Percentiles rank a stretch among this genome's conserved stretches.
Evolutionary conservation across 2,329 filamentous ascomycete genomes (phyloP).

Genomic region (Trichocomaceae sp.): DNA sequence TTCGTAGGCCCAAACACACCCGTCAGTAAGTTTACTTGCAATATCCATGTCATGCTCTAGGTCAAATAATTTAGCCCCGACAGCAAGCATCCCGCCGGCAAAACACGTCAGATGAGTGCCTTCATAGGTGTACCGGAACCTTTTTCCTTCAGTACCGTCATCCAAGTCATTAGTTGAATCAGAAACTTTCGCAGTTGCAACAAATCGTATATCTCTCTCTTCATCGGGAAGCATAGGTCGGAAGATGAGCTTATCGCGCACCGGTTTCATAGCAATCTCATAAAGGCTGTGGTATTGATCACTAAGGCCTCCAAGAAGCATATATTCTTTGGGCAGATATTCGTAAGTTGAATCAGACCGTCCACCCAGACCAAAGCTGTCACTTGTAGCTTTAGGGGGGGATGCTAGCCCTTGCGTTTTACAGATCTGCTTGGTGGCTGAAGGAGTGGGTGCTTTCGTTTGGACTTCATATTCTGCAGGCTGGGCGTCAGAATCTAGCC

Average conservation of each 20-base stretch:
- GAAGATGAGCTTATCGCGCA: slow-evolving; percentile 38
- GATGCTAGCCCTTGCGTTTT: slow-evolving; percentile 34
- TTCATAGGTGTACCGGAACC: slow-evolving; percentile 42
- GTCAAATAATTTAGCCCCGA: slow-evolving; percentile 53
- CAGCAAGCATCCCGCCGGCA: slow-evolving; percentile 56
- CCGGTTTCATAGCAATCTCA: slow-evolving; percentile 33
- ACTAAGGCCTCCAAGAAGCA: slow-evolving; percentile 40
- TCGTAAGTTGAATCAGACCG: slow-evolving; percentile 46
- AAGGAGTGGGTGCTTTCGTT: slow-evolving; percentile 8
- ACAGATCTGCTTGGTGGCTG: slow-evolving; percentile 24
- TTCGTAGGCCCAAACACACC: slow-evolving; percentile 59
- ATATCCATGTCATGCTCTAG: slow-evolving; percentile 50
- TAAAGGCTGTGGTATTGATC: slow-evolving; percentile 42
- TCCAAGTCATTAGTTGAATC: slow-evolving; percentile 14
- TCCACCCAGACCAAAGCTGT: slow-evolving; percentile 40
- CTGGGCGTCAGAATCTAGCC: slow-evolving; percentile 22
- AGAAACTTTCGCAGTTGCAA: slow-evolving; percentile 26
- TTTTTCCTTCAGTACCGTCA: slow-evolving; percentile 14
- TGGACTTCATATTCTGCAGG: slow-evolving; percentile 21
- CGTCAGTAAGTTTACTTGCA: slow-evolving; percentile 52
- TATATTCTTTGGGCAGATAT: slow-evolving; percentile 46
- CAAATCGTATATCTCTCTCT: slow-evolving; percentile 36
- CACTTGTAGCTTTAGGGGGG: slow-evolving; percentile 24
- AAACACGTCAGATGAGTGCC: slow-evolving; percentile 56
- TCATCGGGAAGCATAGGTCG: slow-evolving; percentile 39